Evolutionary conservation across 2,329 filamentous ascomycete species (phyloP).

Genomic region (Rhynchosporium secalis): DNA sequence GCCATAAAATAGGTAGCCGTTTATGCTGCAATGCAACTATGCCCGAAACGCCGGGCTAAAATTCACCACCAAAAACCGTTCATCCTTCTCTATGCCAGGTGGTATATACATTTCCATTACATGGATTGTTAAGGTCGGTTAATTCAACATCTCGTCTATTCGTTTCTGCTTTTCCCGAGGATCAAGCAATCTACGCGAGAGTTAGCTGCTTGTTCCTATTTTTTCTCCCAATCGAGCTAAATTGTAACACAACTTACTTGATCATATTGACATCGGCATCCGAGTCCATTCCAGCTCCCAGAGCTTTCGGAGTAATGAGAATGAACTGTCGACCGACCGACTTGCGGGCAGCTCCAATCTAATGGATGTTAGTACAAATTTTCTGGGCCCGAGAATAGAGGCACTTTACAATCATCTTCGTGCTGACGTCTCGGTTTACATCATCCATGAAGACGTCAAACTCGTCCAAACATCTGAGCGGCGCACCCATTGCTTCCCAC

Average conservation of each 20-base stretch:
- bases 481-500: conserved; percentile 98
- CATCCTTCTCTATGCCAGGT: neutral
- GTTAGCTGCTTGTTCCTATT: conserved; percentile 11
- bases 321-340: conserved; percentile 93
- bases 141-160: conserved; percentile 33
- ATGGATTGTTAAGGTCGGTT: neutral
- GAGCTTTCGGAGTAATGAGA: conserved; percentile 90
- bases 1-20: neutral
- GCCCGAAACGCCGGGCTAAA: neutral
- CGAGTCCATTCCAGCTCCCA: conserved; percentile 58
- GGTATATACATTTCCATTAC: neutral
- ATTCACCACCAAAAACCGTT: neutral
- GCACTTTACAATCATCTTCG: conserved; percentile 80
- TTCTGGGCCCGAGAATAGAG: conserved; percentile 9
- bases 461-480: conserved; percentile 91
- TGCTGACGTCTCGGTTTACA: conserved; percentile 90
- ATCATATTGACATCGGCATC: conserved; percentile 76
- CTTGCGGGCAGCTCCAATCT: conserved; percentile 81
- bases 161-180: conserved; percentile 50
- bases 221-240: neutral
- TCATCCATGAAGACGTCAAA: conserved; percentile 99
- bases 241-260: conserved; percentile 51
- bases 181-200: conserved; percentile 52
- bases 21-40: neutral
- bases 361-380: conserved; percentile 30